Base-by-base conservation (phyloP, 805 yeast species). In the Phaffomyces opuntiae region DNA sequence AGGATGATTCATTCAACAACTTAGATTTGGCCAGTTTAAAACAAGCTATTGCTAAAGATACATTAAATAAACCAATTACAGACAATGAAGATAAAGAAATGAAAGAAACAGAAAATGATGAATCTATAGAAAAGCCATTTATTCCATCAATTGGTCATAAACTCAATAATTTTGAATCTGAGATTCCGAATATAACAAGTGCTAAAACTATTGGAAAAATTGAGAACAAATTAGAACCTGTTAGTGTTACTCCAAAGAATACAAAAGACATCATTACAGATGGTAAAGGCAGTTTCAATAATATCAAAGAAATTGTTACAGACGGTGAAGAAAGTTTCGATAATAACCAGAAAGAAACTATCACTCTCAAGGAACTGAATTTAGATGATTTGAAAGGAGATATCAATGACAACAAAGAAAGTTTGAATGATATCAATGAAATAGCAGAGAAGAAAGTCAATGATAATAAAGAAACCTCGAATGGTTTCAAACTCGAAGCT, bases 41-140 rank as follows among this genome's bases (percentile, higher is more conserved):
- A 31, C 42, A 48, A 34, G 50, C 45, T 3, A 45, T 48, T 27
- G 49, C 42, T 13, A 42, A 38, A 21, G 50, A 47, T 24, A 40
- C 39, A 29, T 25, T 17, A 14, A 38, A 38, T 21, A 47, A 38
- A 29, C 34, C 35, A 19, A 24, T 25, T 13, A 40, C 29, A 27
- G 32, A 21, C 14, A n/a, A 7, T 16, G 40, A 32, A 29, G 24
- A 11, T 11, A 9, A 26, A 36, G 43, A 24, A 27, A 17, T 9
- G 5, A 12, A 16, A 4, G 16, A 11, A 39, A 14, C 14, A n/a
- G 27, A 14, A n/a, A 34, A 34, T 7, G 13, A 8, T 16, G 19
- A 34, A 34, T 8, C 25, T 21, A 35, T 16, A 35, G 26, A 35
- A 11, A 14, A 14, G 5, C 31, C 14, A 27, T 9, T 27, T 27